Conservation (phyloP, 805 yeast genomes). For the Candida nanaspora region DNA sequence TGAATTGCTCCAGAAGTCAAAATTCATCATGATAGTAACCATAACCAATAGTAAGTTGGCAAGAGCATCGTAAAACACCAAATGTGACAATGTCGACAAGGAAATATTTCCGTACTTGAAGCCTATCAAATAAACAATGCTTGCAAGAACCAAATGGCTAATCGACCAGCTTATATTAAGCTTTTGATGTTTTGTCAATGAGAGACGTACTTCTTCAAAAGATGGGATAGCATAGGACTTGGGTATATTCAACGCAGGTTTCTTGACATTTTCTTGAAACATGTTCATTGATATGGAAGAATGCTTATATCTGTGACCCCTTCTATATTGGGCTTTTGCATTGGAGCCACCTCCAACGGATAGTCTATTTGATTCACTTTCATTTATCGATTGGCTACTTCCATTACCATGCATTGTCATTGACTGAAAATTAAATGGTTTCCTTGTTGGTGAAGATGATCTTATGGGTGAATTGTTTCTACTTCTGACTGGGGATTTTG, state of each 20-base stretch:
- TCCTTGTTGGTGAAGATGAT: slow-evolving; percentile 25
- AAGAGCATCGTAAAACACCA: slow-evolving; percentile 79
- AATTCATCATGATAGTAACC: slow-evolving; percentile 81
- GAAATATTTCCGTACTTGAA: slow-evolving; percentile 49
- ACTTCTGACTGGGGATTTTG: slow-evolving; percentile 18
- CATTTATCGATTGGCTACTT: slow-evolving; percentile 6
- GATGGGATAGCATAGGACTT: slow-evolving; percentile 70
- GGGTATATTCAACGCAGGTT: slow-evolving; percentile 57
- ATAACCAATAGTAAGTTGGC: slow-evolving; percentile 62
- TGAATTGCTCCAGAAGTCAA: slow-evolving; percentile 83
- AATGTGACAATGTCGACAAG: slow-evolving; percentile 74
- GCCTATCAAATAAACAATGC: slow-evolving; percentile 54
- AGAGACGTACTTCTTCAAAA: slow-evolving; percentile 50
- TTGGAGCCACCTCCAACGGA: slow-evolving; percentile 5
- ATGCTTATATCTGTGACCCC: slow-evolving; percentile 93
- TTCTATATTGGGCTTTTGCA: slow-evolving; percentile 61
- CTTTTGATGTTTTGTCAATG: slow-evolving; percentile 53
- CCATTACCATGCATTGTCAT: slow-evolving; percentile 28
- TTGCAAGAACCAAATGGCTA: slow-evolving; percentile 48
- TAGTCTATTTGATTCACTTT: slow-evolving; percentile 1
- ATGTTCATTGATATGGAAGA: slow-evolving; percentile 94
- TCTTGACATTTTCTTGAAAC: slow-evolving; percentile 62
- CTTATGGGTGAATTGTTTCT: slow-evolving; percentile 19
- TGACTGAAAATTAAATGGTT: slow-evolving; percentile 64
- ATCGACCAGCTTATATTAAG: slow-evolving; percentile 51